phyloP scores from a whole-genome alignment of 2,329 filamentous ascomycete species.

The Fusarium agapanthi region DNA sequence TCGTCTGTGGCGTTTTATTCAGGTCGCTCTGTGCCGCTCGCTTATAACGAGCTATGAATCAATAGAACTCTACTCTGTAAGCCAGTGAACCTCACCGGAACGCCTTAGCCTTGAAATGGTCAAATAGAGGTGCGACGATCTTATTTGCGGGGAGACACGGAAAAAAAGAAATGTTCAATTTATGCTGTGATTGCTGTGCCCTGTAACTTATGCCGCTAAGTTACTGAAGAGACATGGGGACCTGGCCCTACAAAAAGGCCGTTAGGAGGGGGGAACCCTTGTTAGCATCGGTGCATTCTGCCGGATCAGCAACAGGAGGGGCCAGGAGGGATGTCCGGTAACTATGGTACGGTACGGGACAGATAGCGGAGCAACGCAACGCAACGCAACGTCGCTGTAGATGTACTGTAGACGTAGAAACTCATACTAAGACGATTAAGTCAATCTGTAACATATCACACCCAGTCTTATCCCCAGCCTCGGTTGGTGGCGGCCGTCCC shows the following conservation, averaged over 20 bases:
- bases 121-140: neutral
- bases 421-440: neutral
- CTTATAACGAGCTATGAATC: neutral
- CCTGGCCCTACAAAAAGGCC: neutral
- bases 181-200: neutral
- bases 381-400: neutral
- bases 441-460: neutral
- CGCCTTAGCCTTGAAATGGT: neutral
- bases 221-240: neutral
- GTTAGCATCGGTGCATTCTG: conserved; percentile 9
- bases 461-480: neutral
- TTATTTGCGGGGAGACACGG: neutral
- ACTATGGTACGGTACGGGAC: neutral
- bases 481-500: conserved; percentile 15
- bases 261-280: neutral
- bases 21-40: neutral
- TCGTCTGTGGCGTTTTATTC: neutral
- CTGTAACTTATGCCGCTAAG: neutral
- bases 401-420: neutral
- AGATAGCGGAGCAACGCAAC: neutral
- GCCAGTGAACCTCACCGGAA: neutral
- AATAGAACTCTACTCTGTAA: neutral
- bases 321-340: neutral
- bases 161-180: neutral
- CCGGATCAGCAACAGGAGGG: conserved; percentile 12